Conservation (phyloP, 805 yeast genomes). For the Blastobotrys robertii region DNA sequence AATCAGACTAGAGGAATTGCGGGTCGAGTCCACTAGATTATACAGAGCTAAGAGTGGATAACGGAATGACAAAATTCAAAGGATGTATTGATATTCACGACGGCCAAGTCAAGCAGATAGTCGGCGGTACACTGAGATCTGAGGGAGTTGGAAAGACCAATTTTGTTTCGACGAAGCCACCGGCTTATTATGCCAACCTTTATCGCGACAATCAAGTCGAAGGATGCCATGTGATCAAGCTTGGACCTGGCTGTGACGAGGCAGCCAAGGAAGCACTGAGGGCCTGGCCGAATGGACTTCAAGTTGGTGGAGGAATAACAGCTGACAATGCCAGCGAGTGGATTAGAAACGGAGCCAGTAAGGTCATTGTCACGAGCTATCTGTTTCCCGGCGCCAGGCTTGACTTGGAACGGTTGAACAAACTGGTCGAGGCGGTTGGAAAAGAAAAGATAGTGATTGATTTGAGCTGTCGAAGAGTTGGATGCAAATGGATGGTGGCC, state of each 20-base stretch:
- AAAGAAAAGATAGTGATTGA: slow-evolving; percentile 67
- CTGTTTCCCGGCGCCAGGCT: slow-evolving; percentile 60
- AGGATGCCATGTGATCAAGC: slow-evolving; percentile 90
- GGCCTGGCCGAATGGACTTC: slow-evolving; percentile 66
- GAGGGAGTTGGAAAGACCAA: slow-evolving; percentile 47
- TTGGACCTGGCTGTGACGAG: slow-evolving; percentile 73
- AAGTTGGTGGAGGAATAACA: slow-evolving; percentile 90
- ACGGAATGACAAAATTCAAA: slow-evolving; percentile 68
- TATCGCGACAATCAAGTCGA: slow-evolving; percentile 47
- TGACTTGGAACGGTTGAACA: slow-evolving; percentile 40
- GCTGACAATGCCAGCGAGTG: slow-evolving; percentile 63
- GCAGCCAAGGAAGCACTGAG: slow-evolving; percentile 72
- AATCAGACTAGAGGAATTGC: too few relatives aligned
- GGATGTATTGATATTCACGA: slow-evolving; percentile 95
- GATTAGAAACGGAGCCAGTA: slow-evolving; percentile 66
- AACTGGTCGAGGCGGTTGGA: slow-evolving; percentile 50
- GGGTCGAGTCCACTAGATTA: too few relatives aligned
- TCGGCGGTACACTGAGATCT: slow-evolving; percentile 72
- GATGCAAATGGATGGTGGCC: slow-evolving; percentile 81
- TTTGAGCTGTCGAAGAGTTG: slow-evolving; percentile 64
- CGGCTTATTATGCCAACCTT: slow-evolving; percentile 64
- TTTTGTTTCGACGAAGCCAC: slow-evolving; percentile 65
- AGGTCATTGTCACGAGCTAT: slow-evolving; percentile 90
- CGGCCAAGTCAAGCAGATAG: slow-evolving; percentile 94
- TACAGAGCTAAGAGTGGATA: neutral